Evolutionary conservation across 148 eudicot genomes (phyloP).

Genomic region (Vaccinium macrocarpon): DNA sequence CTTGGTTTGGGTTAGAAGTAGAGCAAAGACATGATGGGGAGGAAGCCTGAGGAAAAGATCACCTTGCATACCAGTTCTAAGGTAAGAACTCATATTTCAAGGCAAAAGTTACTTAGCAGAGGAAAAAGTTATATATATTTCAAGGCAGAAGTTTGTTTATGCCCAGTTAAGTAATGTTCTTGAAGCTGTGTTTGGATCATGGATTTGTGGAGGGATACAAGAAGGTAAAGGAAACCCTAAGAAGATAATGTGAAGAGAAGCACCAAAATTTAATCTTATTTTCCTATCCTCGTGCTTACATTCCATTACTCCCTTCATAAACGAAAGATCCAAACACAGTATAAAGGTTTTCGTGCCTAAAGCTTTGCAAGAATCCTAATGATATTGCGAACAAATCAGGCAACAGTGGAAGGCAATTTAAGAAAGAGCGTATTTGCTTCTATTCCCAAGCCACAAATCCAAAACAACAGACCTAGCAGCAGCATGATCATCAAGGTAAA

Average conservation of each 20-base stretch:
- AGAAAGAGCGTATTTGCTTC: conserved; percentile 32
- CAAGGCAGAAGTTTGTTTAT: background rate
- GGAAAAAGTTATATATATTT: background rate
- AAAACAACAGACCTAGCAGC: conserved; percentile 45
- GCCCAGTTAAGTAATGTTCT: background rate
- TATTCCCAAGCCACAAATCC: conserved; percentile 19
- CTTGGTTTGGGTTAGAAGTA: background rate
- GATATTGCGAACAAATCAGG: conserved; percentile 23
- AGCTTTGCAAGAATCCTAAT: background rate
- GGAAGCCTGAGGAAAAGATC: conserved; percentile 26
- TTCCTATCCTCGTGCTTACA: background rate
- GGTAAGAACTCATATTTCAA: conserved; percentile 22
- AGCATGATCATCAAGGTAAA: conserved; percentile 54
- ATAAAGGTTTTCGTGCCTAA: background rate
- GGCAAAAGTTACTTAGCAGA: too few species aligned
- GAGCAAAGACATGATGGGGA: conserved; percentile 27
- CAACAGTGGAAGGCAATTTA: conserved; percentile 35
- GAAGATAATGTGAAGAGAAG: background rate
- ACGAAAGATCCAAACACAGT: conserved; percentile 5
- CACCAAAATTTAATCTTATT: background rate
- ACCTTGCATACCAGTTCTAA: conserved; percentile 23
- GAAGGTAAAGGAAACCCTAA: background rate
- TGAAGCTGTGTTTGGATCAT: conserved; percentile 7
- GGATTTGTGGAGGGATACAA: background rate
- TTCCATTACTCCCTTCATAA: background rate